phyloP scores from a whole-genome alignment of 371 early-diverging fungal species.

The Polyrhizophydium stewartii region DNA sequence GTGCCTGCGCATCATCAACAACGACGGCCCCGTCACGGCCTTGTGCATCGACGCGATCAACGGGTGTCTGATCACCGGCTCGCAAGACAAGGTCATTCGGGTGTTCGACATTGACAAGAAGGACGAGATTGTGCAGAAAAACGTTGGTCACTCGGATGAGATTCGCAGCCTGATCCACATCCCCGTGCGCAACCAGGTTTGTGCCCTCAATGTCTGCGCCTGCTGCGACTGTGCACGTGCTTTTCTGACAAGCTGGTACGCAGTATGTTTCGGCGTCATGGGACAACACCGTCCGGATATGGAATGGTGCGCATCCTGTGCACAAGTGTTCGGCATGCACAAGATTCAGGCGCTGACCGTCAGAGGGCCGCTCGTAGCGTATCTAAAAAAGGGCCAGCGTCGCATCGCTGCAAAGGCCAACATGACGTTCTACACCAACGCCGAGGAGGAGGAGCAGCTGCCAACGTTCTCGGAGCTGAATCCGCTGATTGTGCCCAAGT shows the following conservation, averaged over 20 bases:
- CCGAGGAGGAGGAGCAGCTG: not conserved
- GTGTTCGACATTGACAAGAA: slow-evolving; percentile 47
- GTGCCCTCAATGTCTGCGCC: too few relatives aligned
- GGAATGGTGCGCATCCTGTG: slow-evolving; percentile 37
- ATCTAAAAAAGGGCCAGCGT: slow-evolving; percentile 25
- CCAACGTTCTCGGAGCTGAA: slow-evolving; percentile 26
- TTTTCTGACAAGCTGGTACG: not conserved
- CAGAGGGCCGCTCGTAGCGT: slow-evolving; percentile 4
- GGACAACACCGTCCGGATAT: slow-evolving; percentile 52
- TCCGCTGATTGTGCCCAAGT: slow-evolving; percentile 31
- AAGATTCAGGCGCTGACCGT: not conserved
- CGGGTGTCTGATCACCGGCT: slow-evolving; percentile 45
- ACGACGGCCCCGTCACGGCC: slow-evolving; percentile 45
- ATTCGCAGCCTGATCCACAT: slow-evolving; percentile 43
- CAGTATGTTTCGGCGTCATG: slow-evolving; percentile 49
- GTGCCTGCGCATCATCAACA: slow-evolving; percentile 41
- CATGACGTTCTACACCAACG: not conserved
- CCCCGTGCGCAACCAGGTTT: slow-evolving; percentile 39
- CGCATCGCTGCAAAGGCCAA: not conserved
- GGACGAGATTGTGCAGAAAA: slow-evolving; percentile 43
- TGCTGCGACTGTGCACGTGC: not conserved
- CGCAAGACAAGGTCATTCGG: slow-evolving; percentile 41
- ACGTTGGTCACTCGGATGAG: slow-evolving; percentile 49
- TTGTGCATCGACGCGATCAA: slow-evolving; percentile 40
- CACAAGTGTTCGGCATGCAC: not conserved